A percentile compares a stretch with the other conserved stretches of the same genome.
phyloP scores from a whole-genome alignment of 805 yeast species.

The Metschnikowia lachancei region DNA sequence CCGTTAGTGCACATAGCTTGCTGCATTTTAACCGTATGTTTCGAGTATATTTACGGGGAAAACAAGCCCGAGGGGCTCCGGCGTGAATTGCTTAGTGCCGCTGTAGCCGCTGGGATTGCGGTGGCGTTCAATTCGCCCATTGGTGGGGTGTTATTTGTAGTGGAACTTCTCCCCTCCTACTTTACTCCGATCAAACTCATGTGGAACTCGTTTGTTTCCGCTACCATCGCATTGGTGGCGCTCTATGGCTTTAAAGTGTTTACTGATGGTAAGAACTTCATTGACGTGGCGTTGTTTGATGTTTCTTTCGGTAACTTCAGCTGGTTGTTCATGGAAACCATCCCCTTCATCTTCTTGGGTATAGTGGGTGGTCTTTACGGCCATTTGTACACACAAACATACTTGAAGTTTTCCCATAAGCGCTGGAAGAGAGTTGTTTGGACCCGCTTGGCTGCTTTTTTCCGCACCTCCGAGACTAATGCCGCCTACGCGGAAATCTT shows the following conservation, averaged over 20 bases:
- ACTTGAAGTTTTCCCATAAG: slow-evolving; percentile 30
- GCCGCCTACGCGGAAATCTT: slow-evolving; percentile 49
- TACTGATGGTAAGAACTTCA: slow-evolving; percentile 39
- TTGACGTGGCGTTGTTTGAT: slow-evolving; percentile 52
- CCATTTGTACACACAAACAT: slow-evolving; percentile 47
- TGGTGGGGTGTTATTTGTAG: slow-evolving; percentile 79
- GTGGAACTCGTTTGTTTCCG: slow-evolving; percentile 83
- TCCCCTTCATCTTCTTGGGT: slow-evolving; percentile 74
- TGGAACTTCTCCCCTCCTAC: slow-evolving; percentile 65
- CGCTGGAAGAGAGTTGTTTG: slow-evolving; percentile 35
- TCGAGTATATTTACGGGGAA: slow-evolving; percentile 30
- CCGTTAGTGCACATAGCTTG: slow-evolving; percentile 80
- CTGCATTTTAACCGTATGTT: slow-evolving; percentile 41
- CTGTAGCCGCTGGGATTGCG: slow-evolving; percentile 79
- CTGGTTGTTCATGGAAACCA: slow-evolving; percentile 68
- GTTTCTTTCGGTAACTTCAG: slow-evolving; percentile 66
- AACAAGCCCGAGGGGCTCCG: slow-evolving; percentile 52
- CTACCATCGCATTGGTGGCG: slow-evolving; percentile 68
- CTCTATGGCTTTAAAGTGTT: slow-evolving; percentile 42
- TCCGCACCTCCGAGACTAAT: slow-evolving; percentile 17
- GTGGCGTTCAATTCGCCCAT: slow-evolving; percentile 86
- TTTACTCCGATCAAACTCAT: slow-evolving; percentile 61
- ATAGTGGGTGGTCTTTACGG: slow-evolving; percentile 69
- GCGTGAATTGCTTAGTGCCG: slow-evolving; percentile 69
- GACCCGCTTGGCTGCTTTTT: slow-evolving; percentile 8